Conservation (phyloP, 2,329 filamentous ascomycete genomes). For the Raffaelea ambrosiae region DNA sequence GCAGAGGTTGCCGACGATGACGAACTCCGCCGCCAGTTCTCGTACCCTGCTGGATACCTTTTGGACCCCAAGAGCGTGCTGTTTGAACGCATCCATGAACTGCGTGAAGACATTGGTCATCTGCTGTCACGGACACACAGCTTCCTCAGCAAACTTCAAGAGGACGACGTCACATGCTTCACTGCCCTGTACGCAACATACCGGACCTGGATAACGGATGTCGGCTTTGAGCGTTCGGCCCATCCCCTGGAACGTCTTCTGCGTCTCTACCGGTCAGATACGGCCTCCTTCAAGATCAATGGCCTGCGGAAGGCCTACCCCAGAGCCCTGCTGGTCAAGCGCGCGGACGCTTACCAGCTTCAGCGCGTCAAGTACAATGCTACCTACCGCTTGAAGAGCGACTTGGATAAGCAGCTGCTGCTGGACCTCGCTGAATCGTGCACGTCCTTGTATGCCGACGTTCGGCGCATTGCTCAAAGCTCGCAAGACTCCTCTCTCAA, state of each 20-base stretch:
- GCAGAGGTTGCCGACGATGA: conserved; percentile 67
- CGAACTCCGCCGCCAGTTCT: conserved; percentile 76
- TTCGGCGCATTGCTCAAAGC: conserved; percentile 85
- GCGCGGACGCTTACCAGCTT: conserved; percentile 90
- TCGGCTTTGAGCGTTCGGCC: conserved; percentile 90
- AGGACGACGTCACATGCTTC: conserved; percentile 95
- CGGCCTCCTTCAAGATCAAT: conserved; percentile 88
- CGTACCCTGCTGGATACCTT: conserved; percentile 81
- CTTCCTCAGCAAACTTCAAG: conserved; percentile 75
- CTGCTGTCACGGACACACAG: conserved; percentile 75
- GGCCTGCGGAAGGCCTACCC: conserved; percentile 89
- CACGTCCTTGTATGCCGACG: conserved; percentile 87
- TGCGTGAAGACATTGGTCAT: conserved; percentile 72
- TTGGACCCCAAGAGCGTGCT: conserved; percentile 53
- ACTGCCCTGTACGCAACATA: conserved; percentile 88
- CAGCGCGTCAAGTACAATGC: conserved; percentile 93
- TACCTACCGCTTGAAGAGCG: conserved; percentile 75
- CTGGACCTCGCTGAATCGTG: conserved; percentile 84
- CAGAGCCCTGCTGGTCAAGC: conserved; percentile 79
- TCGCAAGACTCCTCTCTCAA: conserved; percentile 91
- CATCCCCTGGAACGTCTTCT: conserved; percentile 85
- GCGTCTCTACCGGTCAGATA: conserved; percentile 76
- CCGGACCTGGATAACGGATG: conserved; percentile 93
- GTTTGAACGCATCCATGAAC: conserved; percentile 69
- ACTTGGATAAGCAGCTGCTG: conserved; percentile 78